Base-by-base conservation (phyloP, 2,329 filamentous ascomycete genomes). In the Trichothecium roseum region DNA sequence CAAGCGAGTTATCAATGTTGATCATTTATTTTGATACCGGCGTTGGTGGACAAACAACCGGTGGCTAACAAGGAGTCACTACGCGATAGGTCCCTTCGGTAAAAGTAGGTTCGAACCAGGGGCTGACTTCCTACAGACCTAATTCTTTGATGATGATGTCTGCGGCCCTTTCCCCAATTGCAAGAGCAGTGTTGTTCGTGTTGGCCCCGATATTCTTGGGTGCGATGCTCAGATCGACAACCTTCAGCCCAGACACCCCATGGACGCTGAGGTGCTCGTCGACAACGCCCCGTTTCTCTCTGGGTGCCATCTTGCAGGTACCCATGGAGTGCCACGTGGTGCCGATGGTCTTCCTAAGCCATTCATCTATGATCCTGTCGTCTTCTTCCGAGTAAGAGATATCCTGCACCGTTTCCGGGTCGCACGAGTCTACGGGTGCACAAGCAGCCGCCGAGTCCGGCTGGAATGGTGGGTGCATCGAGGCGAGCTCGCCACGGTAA, bases 381-480 rank as follows among this genome's bases (percentile, higher is more conserved):
- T 69, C 68, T 27, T 69, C 64, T 4, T 52, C 42, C 4, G 58
- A 55, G 42, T 73, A 72, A 38, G 54, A 48, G 30, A 75, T 59
- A 37, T 67, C 55, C 27, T 42, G 38, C 1, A 56, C 40, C 17
- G 56, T 45, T 16, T 56, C 46, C 13, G 36, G 43, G 34, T 57
- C 42, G 47, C 36, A 41, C 49, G 12, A 66, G 32, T 68, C 60
- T 17, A 64, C 50, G 3, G 74, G 70, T 0, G 76, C 53, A 28
- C 53, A 45, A 0, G 54, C 54, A 0, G 65, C 68, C 10, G 56
- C 50, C 1, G 63, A 68, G 0, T 47, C 53, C 1, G 54, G 39
- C 0, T 60, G 46, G 45, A 72, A 73, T 10, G 51, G 47, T 1
- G 69, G 69, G 36, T 69, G 66, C 0, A 59, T 51, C 5, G 50